phyloP scores from a whole-genome alignment of 257 asterid species.

The Prunella vulgaris region DNA sequence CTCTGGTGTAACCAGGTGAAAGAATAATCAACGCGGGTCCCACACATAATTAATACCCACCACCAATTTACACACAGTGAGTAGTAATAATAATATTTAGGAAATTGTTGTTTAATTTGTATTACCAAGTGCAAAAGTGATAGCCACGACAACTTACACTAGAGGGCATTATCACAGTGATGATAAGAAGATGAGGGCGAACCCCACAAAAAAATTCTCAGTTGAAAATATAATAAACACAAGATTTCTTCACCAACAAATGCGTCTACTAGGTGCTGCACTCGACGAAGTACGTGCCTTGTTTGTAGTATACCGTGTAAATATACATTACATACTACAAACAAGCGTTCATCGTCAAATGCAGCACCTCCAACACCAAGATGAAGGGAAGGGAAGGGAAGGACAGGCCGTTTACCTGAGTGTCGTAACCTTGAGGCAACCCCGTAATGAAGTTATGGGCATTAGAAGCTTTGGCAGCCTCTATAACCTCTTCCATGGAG shows the following conservation, averaged over 20 bases:
- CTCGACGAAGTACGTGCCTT: not conserved
- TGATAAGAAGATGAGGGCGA: not conserved
- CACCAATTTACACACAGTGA: not conserved
- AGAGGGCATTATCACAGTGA: constrained; percentile 7
- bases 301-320: not conserved
- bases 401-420: constrained; percentile 59
- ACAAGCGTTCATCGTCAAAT: not conserved
- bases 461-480: constrained; percentile 90
- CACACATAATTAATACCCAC: not conserved
- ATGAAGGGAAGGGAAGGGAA: not conserved
- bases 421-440: constrained; percentile 84
- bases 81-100: not conserved
- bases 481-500: constrained; percentile 60
- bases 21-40: not conserved
- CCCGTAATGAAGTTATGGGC: constrained; percentile 83
- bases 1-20: not conserved
- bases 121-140: not conserved
- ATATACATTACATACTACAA: not conserved
- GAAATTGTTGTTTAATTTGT: not conserved
- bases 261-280: too few species aligned
- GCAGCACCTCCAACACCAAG: not conserved
- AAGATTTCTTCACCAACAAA: too few species aligned
- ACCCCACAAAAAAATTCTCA: not conserved
- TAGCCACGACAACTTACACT: not conserved
- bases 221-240: too few species aligned